Base-by-base conservation (phyloP, 163 green algal genomes). In the Scenedesmus sp. region DNA sequence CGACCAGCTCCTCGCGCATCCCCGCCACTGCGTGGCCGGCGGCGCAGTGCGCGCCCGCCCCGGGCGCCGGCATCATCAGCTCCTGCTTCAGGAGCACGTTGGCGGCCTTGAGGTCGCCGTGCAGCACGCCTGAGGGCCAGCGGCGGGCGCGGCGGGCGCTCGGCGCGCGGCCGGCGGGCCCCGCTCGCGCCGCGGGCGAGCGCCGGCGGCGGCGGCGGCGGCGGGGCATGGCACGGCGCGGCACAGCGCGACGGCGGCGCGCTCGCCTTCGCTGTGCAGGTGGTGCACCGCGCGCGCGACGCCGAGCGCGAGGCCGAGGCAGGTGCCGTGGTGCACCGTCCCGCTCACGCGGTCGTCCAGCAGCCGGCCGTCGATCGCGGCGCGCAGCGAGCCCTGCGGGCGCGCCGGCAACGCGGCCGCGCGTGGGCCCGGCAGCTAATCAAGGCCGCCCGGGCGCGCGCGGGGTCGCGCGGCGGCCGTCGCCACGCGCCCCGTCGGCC, bases 241-340 rank as follows among this genome's bases (percentile, higher is more conserved):
- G n/a, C n/a, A n/a, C n/a, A n/a, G n/a, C n/a, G n/a, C n/a, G n/a
- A n/a, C n/a, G n/a, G n/a, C n/a, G n/a, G n/a, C n/a, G n/a, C n/a
- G n/a, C n/a, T n/a, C n/a, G n/a, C 71, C 71, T 0, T 80, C 71
- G 7, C 47, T 72, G 75, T 96, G 91, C 63, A 96, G 83, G 84
- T 94, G 90, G 51, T 83, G 56, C 84, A 93, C 87, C 4, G 79
- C 88, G 14, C 84, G 70, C 18, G 86, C 86, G 36, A 93, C 83
- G 48, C 89, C 86, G 39, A 88, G 77, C 3, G 69, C 77, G 3
- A 80, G 58, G 0, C n/a, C 50, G 39, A 77, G 45, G 1, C 44
- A 28, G 10, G 20, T 60, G 10, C 18, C 31, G 5, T 34, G 22
- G 69, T 77, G 66, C 31, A 29, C 14, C 1, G 10, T 15, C 29